Base-by-base conservation (phyloP, 1,284 basidiomycete species). In the Uromyces viciae-fabae region DNA sequence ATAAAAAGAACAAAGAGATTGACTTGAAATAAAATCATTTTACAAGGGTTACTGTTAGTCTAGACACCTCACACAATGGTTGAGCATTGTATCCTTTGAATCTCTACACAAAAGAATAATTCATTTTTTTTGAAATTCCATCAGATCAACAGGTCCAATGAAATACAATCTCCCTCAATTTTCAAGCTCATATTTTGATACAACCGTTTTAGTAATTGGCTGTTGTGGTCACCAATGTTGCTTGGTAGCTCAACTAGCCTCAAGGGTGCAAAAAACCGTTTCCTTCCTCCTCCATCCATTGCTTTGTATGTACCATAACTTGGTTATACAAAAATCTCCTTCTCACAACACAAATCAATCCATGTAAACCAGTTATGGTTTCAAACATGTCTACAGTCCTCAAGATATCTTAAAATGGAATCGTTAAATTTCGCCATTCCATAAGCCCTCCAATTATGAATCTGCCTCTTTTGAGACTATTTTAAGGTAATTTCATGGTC, bases 381-480 rank as follows among this genome's bases (percentile, higher is more conserved):
- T 78, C n/a, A 22, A 33, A 54, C 43, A 78, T 17, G 75, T 78
- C 33, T 78, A 78, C 62, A 78, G 54, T 25, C 75, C 75, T 54
- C 75, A 69, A 42, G 75, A 78, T 78, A 68, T 78, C 25, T 38
- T 68, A 19, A 54, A 40, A n/a, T 78, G 75, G 75, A 69, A 78
- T 56, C 64, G 42, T 38, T 52, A 62, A 22, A 49, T 78, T 54
- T 78, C 64, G 75, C 75, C 75, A 69, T 78, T 78, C 54, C 49
- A 69, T 42, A 78, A 68, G 38, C 31, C 66, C 28, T 54, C 75
- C n/a, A 49, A 78, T 36, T 33, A 42, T 14, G 49, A 78, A 8
- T 11, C 9, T 46, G 8, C 64, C 36, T 4, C 38, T 66, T 68
- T 78, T 33, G 38, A 25, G 15, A 69, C 69, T 33, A 69, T 78